These are phyloP conservation scores for Salvia rosmarinus DNA, from an alignment of 257 asterid genomes.

Conservation along the genomic window DNA sequence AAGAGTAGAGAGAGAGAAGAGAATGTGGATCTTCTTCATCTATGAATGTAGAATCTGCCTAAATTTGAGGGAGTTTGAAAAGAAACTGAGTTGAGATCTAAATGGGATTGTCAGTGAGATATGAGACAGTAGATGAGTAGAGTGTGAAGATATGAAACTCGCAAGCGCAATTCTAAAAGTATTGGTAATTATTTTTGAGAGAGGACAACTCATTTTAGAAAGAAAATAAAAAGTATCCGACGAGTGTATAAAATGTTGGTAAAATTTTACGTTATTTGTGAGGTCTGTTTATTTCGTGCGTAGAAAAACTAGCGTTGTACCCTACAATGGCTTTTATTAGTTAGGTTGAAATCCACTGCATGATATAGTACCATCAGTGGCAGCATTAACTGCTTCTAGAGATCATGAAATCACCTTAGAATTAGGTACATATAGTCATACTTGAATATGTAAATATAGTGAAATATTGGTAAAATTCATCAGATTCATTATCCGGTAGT, in stretches of 20 bases:
- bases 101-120: constrained; percentile 28
- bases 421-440: constrained; percentile 3
- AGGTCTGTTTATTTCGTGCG: not conserved
- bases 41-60: not conserved
- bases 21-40: constrained; percentile 27
- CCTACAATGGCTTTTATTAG: constrained; percentile 20
- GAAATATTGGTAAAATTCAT: not conserved
- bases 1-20: constrained; percentile 23
- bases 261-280: not conserved
- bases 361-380: not conserved
- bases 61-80: not conserved
- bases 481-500: not conserved
- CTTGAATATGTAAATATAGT: not conserved
- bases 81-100: constrained; percentile 19
- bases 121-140: constrained; percentile 24
- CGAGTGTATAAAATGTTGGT: no score
- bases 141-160: not conserved
- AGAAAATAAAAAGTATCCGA: no score
- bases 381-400: constrained; percentile 27
- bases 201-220: no score
- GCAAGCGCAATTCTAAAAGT: no score
- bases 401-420: constrained; percentile 29
- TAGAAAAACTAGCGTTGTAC: no score
- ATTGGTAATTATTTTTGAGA: no score
- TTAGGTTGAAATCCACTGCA: constrained; percentile 36